Evolutionary conservation across 1,284 basidiomycete species (phyloP).

Genomic region (Malassezia psittaci): DNA sequence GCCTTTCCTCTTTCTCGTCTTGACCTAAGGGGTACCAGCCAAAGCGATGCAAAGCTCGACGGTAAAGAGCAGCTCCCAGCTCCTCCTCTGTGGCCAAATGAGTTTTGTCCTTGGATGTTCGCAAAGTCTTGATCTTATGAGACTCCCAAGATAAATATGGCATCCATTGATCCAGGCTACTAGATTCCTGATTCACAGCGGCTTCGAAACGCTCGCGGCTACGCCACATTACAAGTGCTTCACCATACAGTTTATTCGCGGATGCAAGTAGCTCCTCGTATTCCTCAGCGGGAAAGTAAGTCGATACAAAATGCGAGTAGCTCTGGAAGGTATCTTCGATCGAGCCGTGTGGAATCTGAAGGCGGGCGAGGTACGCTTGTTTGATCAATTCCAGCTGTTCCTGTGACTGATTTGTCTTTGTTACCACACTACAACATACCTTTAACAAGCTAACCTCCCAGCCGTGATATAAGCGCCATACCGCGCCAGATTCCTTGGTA

Average conservation of each 20-base stretch:
- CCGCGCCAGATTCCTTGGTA: slow-evolving; percentile 19
- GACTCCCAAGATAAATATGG: slow-evolving; percentile 26
- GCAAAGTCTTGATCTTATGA: slow-evolving; percentile 16
- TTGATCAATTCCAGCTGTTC: slow-evolving; percentile 22
- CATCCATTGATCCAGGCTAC: slow-evolving; percentile 15
- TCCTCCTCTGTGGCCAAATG: slow-evolving; percentile 12
- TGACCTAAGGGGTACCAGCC: slow-evolving; percentile 2
- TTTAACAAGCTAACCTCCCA: slow-evolving; percentile 24
- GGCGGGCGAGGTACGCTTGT: slow-evolving; percentile 27
- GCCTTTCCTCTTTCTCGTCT: slow-evolving; percentile 16
- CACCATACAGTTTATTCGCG: slow-evolving; percentile 23
- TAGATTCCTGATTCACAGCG: slow-evolving; percentile 6
- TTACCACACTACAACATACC: too few species aligned
- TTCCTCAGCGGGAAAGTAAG: slow-evolving; percentile 23
- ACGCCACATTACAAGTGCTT: slow-evolving; percentile 13
- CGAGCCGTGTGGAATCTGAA: slow-evolving; percentile 24
- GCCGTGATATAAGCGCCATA: slow-evolving; percentile 29
- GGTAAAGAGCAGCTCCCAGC: slow-evolving; percentile 5
- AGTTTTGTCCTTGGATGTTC: slow-evolving; percentile 21
- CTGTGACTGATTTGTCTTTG: slow-evolving; percentile 3
- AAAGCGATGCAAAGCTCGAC: slow-evolving; percentile 10
- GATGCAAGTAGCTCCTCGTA: slow-evolving; percentile 36
- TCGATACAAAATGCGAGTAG: slow-evolving; percentile 33
- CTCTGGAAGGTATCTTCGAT: slow-evolving; percentile 30
- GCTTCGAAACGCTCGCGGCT: slow-evolving; percentile 28